phyloP scores from a whole-genome alignment of 345 rosid genomes.

The Acer yangbiense region DNA sequence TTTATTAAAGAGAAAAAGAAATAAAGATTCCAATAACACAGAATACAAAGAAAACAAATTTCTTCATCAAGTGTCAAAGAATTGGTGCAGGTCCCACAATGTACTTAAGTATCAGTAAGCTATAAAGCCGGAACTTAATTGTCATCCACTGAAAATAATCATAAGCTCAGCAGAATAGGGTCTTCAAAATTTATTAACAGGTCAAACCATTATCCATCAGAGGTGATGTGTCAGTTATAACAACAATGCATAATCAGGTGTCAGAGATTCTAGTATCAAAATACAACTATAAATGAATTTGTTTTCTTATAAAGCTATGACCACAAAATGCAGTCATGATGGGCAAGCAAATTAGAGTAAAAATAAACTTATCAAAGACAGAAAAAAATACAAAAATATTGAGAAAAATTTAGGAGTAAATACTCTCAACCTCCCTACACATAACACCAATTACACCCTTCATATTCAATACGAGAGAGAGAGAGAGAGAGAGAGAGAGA shows the following conservation, averaged over 20 bases:
- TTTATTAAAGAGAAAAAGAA: not conserved
- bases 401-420: not conserved
- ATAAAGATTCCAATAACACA: not conserved
- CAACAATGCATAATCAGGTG: too few relatives aligned
- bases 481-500: not conserved
- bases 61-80: not conserved
- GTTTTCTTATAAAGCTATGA: not conserved
- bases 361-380: too few relatives aligned
- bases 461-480: not conserved
- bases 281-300: not conserved
- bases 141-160: not conserved
- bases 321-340: not conserved
- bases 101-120: not conserved
- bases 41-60: not conserved
- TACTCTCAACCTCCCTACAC: not conserved
- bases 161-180: not conserved
- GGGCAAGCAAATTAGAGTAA: not conserved
- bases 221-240: not conserved
- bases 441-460: not conserved
- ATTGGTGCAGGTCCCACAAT: not conserved
- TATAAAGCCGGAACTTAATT: not conserved
- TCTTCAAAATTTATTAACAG: not conserved
- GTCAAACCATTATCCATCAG: not conserved
- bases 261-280: not conserved
- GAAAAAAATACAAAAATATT: too few relatives aligned